Percentiles rank a stretch among this genome's conserved stretches.
Evolutionary conservation across 257 asterid species (phyloP).

Genomic region (Ligustrum vulgare): DNA sequence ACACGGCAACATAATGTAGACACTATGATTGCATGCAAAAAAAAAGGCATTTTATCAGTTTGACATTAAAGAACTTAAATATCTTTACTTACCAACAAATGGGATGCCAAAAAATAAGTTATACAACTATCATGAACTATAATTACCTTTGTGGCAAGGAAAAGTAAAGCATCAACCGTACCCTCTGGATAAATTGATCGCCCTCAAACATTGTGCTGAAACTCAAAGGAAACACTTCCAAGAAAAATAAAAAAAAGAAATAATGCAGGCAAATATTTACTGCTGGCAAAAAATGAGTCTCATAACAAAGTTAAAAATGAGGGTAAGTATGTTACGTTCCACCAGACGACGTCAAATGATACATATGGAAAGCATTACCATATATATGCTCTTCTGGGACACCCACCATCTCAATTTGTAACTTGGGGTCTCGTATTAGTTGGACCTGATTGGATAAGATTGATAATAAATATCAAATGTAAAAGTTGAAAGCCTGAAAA

Average conservation of each 20-base stretch:
- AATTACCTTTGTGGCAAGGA: slow-evolving; percentile 81
- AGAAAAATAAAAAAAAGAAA: not conserved
- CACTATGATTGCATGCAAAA: too few species aligned
- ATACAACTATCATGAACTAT: not conserved
- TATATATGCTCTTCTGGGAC: slow-evolving; percentile 82
- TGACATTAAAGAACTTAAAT: too few species aligned
- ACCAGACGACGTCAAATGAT: slow-evolving; percentile 84
- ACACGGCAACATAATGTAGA: too few species aligned
- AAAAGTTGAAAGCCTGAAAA: not conserved
- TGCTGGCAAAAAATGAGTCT: slow-evolving; percentile 16
- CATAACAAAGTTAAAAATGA: not conserved
- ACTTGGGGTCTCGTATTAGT: slow-evolving; percentile 70
- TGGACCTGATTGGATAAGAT: slow-evolving; percentile 50
- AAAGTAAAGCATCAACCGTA: slow-evolving; percentile 91
- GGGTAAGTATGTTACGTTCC: slow-evolving; percentile 54
- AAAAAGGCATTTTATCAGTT: too few species aligned
- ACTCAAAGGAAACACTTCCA: slow-evolving; percentile 81
- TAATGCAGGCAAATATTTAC: slow-evolving; percentile 8
- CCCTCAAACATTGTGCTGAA: slow-evolving; percentile 96
- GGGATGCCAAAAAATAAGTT: not conserved
- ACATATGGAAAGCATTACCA: slow-evolving; percentile 95
- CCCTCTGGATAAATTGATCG: slow-evolving; percentile 99
- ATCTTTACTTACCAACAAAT: not conserved
- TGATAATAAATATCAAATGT: slow-evolving; percentile 4
- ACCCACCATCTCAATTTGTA: slow-evolving; percentile 87